These are phyloP conservation scores for Pseudocercospora musae DNA, from an alignment of 2,329 filamentous ascomycete genomes.

Conservation along the genomic window DNA sequence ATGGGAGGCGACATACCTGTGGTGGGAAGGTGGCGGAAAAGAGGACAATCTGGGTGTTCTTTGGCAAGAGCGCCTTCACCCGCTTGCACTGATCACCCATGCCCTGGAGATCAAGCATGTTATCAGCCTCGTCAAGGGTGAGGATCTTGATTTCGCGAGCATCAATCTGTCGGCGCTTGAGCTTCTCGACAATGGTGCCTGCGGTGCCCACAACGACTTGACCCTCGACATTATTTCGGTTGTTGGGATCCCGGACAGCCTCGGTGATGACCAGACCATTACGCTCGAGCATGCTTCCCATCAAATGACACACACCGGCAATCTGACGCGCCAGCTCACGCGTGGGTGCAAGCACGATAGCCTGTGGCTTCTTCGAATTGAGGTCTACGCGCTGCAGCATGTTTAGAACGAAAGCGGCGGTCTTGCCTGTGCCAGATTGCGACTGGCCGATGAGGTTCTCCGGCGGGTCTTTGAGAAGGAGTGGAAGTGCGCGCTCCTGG, in stretches of 20 bases:
- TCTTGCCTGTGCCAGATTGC: slow-evolving; percentile 98
- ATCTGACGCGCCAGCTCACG: slow-evolving; percentile 95
- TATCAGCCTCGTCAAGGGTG: slow-evolving; percentile 95
- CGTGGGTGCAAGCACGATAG: slow-evolving; percentile 83
- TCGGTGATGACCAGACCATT: slow-evolving; percentile 71
- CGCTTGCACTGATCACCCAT: slow-evolving; percentile 92
- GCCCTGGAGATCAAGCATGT: slow-evolving; percentile 96
- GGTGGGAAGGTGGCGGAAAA: slow-evolving; percentile 95
- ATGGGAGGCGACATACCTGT: slow-evolving; percentile 39
- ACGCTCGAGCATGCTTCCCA: slow-evolving; percentile 71
- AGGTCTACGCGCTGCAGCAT: slow-evolving; percentile 84
- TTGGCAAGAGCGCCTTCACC: slow-evolving; percentile 74
- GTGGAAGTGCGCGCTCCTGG: slow-evolving; percentile 87
- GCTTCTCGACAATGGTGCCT: slow-evolving; percentile 84
- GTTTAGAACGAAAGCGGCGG: slow-evolving; percentile 91
- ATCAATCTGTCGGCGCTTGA: slow-evolving; percentile 73
- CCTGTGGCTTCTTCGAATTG: slow-evolving; percentile 69
- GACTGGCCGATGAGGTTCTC: slow-evolving; percentile 96
- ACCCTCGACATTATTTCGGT: slow-evolving; percentile 67
- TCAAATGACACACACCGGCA: slow-evolving; percentile 73
- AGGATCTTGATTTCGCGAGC: slow-evolving; percentile 70
- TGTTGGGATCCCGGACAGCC: slow-evolving; percentile 74
- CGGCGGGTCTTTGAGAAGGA: slow-evolving; percentile 83
- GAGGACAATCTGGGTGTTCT: slow-evolving; percentile 77
- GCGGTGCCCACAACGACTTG: slow-evolving; percentile 90